These are phyloP conservation scores for Chrysoporthe cubensis DNA, from an alignment of 2,329 filamentous ascomycete genomes.

Conservation along the genomic window DNA sequence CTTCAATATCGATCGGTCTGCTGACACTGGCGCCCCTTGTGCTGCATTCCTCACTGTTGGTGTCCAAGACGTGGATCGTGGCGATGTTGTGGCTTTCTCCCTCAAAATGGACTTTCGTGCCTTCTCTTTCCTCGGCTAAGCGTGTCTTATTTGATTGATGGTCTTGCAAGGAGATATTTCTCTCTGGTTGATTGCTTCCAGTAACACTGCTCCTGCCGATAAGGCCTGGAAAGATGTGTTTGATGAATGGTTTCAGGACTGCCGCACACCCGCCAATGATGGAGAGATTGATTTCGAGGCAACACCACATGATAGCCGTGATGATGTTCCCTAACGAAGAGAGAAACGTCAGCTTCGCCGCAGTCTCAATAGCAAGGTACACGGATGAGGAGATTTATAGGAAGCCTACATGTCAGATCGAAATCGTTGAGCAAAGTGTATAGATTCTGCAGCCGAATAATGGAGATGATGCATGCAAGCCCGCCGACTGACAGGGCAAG, in stretches of 20 bases:
- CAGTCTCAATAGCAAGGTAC: too few species aligned
- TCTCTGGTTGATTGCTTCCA: not conserved
- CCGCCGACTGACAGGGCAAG: not conserved
- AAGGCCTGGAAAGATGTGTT: not conserved
- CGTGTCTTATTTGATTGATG: not conserved
- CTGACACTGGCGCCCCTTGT: not conserved
- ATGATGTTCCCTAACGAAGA: not conserved
- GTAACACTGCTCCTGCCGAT: not conserved
- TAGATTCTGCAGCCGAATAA: not conserved
- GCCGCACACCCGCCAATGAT: not conserved
- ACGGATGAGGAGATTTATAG: not conserved
- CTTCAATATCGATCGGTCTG: not conserved
- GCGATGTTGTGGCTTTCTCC: not conserved
- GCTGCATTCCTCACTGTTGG: not conserved
- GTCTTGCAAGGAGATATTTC: not conserved
- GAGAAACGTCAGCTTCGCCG: not conserved
- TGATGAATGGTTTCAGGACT: conserved; percentile 1
- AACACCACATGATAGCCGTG: conserved; percentile 5
- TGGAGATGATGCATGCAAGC: not conserved
- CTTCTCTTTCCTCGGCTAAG: not conserved
- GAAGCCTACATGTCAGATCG: not conserved
- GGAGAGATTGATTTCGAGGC: not conserved
- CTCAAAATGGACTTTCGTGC: not conserved
- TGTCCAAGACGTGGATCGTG: not conserved
- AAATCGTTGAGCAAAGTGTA: not conserved